Evolutionary conservation across 257 asterid species (phyloP).

Genomic region (Dorcoceras hygrometricum): DNA sequence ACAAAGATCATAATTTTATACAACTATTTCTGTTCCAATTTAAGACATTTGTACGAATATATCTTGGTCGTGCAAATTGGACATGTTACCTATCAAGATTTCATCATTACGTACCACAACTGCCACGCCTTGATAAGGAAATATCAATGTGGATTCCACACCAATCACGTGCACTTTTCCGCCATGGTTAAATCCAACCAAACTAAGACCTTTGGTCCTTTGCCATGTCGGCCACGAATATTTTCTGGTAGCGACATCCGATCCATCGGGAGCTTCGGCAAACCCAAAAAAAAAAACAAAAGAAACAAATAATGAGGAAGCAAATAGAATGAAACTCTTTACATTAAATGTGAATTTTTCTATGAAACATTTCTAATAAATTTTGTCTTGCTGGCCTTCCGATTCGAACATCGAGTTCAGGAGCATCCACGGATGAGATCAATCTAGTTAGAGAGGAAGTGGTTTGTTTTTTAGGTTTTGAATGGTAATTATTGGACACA

Average conservation of each 20-base stretch:
- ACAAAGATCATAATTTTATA: too few relatives aligned
- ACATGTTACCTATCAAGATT: not conserved
- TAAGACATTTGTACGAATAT: not conserved
- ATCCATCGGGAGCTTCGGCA: not conserved
- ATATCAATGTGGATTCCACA: constrained; percentile 26
- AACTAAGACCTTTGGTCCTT: constrained; percentile 23
- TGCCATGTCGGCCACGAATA: constrained; percentile 31
- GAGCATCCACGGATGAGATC: too few relatives aligned
- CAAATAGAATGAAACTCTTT: not conserved
- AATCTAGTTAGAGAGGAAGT: too few relatives aligned
- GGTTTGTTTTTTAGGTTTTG: too few relatives aligned
- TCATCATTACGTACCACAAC: constrained; percentile 18
- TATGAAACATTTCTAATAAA: too few relatives aligned
- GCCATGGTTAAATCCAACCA: not conserved
- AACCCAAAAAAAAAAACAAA: not conserved
- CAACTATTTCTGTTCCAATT: not conserved
- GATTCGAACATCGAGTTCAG: too few relatives aligned
- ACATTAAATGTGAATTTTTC: too few relatives aligned
- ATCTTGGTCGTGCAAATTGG: not conserved
- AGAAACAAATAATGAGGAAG: not conserved
- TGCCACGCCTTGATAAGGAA: constrained; percentile 35
- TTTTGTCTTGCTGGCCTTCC: too few relatives aligned
- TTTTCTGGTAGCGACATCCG: constrained; percentile 25
- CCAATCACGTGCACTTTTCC: constrained; percentile 28
- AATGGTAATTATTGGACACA: too few relatives aligned